A percentile compares a stretch with the other conserved stretches of the same genome.
These are phyloP conservation scores for Aspergillus versicolor DNA, from an alignment of 2,329 filamentous ascomycete genomes.

Conservation along the genomic window DNA sequence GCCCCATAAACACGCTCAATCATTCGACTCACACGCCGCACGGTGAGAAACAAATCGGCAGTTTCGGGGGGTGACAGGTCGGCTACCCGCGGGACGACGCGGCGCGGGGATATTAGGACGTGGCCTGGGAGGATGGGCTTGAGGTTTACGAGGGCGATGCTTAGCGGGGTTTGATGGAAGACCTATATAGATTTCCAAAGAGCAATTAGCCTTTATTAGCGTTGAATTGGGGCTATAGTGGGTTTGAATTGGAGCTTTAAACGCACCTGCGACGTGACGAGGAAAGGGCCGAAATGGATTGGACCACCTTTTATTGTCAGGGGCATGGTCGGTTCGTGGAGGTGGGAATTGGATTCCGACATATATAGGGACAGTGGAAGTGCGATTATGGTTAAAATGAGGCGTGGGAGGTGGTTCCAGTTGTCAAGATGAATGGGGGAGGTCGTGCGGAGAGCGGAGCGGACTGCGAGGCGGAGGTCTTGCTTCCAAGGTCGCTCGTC, in stretches of 20 bases:
- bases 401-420: neutral
- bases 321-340: constrained; percentile 12
- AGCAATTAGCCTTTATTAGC: neutral
- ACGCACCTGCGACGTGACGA: constrained; percentile 70
- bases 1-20: constrained; percentile 62
- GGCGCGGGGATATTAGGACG: constrained; percentile 80
- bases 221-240: neutral
- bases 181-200: constrained; percentile 56
- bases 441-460: neutral
- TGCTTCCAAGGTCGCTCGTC: neutral
- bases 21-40: constrained; percentile 78
- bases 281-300: constrained; percentile 72
- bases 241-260: neutral
- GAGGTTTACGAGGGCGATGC: constrained; percentile 90
- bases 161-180: constrained; percentile 76
- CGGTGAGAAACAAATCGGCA: constrained; percentile 82
- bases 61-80: constrained; percentile 73
- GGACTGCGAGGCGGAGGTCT: neutral
- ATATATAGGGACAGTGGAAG: neutral
- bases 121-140: constrained; percentile 93
- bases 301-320: constrained; percentile 30
- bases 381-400: neutral
- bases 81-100: constrained; percentile 67
- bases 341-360: neutral
- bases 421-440: neutral